phyloP scores from a whole-genome alignment of 2,329 filamentous ascomycete species.

The Claviceps sp. region DNA sequence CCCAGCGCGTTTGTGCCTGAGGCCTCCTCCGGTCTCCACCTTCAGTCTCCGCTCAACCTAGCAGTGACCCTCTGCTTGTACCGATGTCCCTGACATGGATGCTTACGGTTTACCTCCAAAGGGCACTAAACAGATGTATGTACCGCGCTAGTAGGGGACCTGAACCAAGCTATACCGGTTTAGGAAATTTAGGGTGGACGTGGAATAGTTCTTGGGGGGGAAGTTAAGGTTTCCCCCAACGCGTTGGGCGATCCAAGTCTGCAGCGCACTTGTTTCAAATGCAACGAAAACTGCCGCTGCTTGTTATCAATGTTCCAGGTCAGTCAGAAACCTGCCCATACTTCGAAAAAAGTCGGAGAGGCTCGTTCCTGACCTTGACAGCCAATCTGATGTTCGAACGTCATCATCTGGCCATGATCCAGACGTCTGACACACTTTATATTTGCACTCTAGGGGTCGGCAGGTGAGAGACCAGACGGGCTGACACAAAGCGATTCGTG shows the following conservation, averaged over 20 bases:
- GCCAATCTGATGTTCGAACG: neutral
- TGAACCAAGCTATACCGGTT: too few species aligned
- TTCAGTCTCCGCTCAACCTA: too few species aligned
- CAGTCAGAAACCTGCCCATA: neutral
- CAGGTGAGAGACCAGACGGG: neutral
- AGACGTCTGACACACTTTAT: neutral
- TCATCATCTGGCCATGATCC: neutral
- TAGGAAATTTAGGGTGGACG: too few species aligned
- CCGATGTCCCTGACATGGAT: too few species aligned
- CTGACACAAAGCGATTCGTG: neutral
- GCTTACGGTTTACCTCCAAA: too few species aligned
- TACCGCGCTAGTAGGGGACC: too few species aligned
- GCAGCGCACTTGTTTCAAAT: neutral
- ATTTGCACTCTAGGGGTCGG: neutral
- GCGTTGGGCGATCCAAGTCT: neutral
- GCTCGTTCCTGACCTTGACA: neutral
- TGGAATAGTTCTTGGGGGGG: too few species aligned
- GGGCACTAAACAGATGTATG: too few species aligned
- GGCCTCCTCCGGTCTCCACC: too few species aligned
- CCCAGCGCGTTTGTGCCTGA: too few species aligned
- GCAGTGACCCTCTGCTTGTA: too few species aligned
- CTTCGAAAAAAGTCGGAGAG: neutral
- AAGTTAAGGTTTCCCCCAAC: too few species aligned
- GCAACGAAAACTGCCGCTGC: neutral
- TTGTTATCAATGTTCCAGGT: neutral